Evolutionary conservation across 106 monocot species (phyloP).

Genomic region (Dioscorea dumetorum): DNA sequence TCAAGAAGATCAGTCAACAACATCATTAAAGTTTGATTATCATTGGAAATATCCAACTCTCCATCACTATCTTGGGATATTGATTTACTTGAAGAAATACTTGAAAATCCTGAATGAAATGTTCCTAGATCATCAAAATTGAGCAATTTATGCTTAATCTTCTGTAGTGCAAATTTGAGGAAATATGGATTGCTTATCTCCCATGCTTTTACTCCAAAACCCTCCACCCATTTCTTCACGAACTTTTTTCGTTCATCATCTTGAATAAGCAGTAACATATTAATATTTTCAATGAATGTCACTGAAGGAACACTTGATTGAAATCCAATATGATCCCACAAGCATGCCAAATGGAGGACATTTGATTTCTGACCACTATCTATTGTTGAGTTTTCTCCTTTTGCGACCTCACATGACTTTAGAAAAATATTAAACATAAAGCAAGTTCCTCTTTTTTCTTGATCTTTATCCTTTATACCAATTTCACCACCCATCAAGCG

Average conservation of each 20-base stretch:
- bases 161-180: constrained; percentile 33
- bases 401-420: constrained; percentile 20
- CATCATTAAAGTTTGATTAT: constrained; percentile 8
- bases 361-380: not conserved
- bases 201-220: constrained; percentile 52
- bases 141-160: constrained; percentile 6
- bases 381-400: constrained; percentile 3
- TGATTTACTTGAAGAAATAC: not conserved
- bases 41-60: constrained; percentile 7
- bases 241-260: constrained; percentile 55
- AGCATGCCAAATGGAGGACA: not conserved
- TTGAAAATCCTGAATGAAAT: constrained; percentile 1
- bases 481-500: constrained; percentile 92
- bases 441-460: constrained; percentile 59
- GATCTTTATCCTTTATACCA: constrained; percentile 60
- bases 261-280: constrained; percentile 26
- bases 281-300: constrained; percentile 12
- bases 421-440: constrained; percentile 83
- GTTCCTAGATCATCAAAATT: not conserved
- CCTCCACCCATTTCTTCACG: constrained; percentile 50
- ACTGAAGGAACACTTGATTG: not conserved
- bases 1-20: constrained; percentile 2
- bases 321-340: not conserved
- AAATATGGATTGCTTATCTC: constrained; percentile 12
- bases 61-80: not conserved